These are phyloP conservation scores for Aspergillus fischeri DNA, from an alignment of 2,329 filamentous ascomycete species.

Conservation along the genomic window DNA sequence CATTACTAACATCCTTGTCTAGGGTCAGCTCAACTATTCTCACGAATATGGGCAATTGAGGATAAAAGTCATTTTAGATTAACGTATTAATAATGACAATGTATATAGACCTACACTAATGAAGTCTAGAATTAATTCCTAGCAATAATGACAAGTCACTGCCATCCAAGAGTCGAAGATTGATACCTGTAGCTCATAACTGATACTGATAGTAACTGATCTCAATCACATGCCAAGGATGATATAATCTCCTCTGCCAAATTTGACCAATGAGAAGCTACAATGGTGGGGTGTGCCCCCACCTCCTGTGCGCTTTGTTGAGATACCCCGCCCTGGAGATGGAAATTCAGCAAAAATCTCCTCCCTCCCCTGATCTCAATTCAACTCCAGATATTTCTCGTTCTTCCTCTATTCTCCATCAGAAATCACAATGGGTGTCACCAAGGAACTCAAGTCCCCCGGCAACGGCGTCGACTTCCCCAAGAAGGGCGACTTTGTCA, in stretches of 20 bases:
- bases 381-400: not conserved
- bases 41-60: not conserved
- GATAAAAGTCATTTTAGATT: not conserved
- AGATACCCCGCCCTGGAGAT: not conserved
- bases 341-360: not conserved
- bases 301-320: not conserved
- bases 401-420: not conserved
- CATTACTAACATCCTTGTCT: not conserved
- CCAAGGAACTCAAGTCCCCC: conserved; percentile 58
- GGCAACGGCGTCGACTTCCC: conserved; percentile 63
- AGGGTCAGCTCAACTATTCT: not conserved
- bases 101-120: not conserved
- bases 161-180: not conserved
- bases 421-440: conserved; percentile 61
- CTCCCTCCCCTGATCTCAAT: not conserved
- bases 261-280: not conserved
- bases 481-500: conserved; percentile 66
- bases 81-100: not conserved
- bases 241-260: not conserved
- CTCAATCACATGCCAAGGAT: not conserved
- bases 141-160: not conserved
- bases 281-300: not conserved
- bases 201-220: not conserved
- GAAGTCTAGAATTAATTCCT: too few relatives aligned
- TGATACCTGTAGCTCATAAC: too few relatives aligned